Conservation (phyloP, 306 rosid species). For the Crotalaria pallida region DNA sequence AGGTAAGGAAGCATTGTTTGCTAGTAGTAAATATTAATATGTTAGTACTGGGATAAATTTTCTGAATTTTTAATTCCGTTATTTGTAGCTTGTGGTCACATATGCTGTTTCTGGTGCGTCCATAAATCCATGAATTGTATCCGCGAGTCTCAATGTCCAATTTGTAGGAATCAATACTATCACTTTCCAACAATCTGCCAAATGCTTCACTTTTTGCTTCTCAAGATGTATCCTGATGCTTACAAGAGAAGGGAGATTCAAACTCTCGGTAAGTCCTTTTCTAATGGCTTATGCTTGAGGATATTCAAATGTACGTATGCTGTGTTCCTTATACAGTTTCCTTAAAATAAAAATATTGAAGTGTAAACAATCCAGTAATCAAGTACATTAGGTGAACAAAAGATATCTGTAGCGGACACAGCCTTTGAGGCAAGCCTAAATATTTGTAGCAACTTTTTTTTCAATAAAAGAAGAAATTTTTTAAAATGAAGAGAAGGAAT, state of each 20-base stretch:
- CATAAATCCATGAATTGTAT: conserved; percentile 44
- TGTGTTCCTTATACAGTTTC: background rate
- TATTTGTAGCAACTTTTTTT: background rate
- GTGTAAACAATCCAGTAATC: background rate
- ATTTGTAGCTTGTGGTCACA: conserved; percentile 81
- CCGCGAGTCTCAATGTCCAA: conserved; percentile 64
- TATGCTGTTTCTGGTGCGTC: conserved; percentile 92
- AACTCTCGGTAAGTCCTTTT: conserved; percentile 47
- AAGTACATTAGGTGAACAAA: background rate
- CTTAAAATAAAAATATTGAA: too few species aligned
- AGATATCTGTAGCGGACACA: background rate
- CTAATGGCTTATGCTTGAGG: background rate
- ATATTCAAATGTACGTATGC: background rate
- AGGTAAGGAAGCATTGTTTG: conserved; percentile 41
- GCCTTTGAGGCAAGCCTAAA: background rate
- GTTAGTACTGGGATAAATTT: background rate
- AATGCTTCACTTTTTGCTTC: conserved; percentile 71
- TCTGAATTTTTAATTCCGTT: background rate
- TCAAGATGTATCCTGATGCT: conserved; percentile 57
- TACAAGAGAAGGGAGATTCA: conserved; percentile 58
- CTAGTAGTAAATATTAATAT: background rate
- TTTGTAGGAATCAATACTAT: conserved; percentile 57
- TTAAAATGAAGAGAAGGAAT: too few species aligned
- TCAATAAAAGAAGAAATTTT: too few species aligned
- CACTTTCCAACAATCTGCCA: conserved; percentile 72